Evolutionary conservation across 2,329 filamentous ascomycete genomes (phyloP).

Genomic region (Ilyonectria mors-panacis): DNA sequence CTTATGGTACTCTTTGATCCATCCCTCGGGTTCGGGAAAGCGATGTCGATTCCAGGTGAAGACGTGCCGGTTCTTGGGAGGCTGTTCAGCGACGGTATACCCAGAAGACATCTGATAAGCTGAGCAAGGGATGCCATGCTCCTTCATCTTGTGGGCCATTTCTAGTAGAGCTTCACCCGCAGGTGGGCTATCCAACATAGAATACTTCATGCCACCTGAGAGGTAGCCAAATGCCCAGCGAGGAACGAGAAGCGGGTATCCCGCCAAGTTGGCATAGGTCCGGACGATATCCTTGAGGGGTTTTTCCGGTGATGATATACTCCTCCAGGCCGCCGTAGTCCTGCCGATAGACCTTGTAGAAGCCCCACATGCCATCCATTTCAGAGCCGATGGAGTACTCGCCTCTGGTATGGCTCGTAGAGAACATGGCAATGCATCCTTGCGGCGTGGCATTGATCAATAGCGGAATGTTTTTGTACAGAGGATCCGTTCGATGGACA

Average conservation of each 20-base stretch:
- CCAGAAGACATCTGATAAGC: constrained; percentile 82
- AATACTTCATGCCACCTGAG: constrained; percentile 73
- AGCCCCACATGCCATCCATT: constrained; percentile 83
- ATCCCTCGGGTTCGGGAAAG: constrained; percentile 77
- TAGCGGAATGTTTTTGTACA: constrained; percentile 83
- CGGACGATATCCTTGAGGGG: constrained; percentile 75
- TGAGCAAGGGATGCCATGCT: constrained; percentile 78
- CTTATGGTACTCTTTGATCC: constrained; percentile 73
- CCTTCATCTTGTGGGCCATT: constrained; percentile 72
- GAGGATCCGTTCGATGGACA: constrained; percentile 77
- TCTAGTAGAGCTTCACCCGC: constrained; percentile 73
- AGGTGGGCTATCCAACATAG: constrained; percentile 64
- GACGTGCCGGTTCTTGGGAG: constrained; percentile 79
- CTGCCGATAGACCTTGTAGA: constrained; percentile 81
- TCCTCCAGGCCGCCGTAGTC: constrained; percentile 81
- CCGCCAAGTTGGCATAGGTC: constrained; percentile 77
- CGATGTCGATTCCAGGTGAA: constrained; percentile 78
- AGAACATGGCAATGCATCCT: constrained; percentile 78
- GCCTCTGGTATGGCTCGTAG: constrained; percentile 75
- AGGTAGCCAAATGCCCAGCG: constrained; percentile 83
- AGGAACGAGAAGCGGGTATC: constrained; percentile 77
- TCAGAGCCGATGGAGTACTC: constrained; percentile 78
- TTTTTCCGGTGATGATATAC: constrained; percentile 77
- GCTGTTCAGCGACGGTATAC: constrained; percentile 77
- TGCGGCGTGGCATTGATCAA: constrained; percentile 77